Percentiles rank a stretch among this genome's conserved stretches.
These are phyloP conservation scores for Trichoderma polysporum DNA, from an alignment of 2,329 filamentous ascomycete genomes.

Conservation along the genomic window DNA sequence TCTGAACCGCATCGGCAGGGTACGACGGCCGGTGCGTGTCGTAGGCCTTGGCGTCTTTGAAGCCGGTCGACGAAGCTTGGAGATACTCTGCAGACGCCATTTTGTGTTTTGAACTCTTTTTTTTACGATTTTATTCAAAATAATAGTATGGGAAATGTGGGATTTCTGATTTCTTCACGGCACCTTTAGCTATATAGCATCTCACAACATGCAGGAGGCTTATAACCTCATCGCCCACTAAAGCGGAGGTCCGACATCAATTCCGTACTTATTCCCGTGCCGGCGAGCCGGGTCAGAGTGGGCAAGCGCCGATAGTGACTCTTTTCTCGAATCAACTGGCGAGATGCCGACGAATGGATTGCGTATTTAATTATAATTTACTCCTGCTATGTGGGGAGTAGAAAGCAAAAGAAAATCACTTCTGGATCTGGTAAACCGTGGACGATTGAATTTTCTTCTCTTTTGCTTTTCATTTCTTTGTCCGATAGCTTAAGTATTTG, in stretches of 20 bases:
- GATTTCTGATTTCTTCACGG: not conserved
- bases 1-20: constrained; percentile 54
- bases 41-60: constrained; percentile 63
- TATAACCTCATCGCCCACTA: not conserved
- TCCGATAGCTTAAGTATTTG: constrained; percentile 4
- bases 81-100: constrained; percentile 48
- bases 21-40: constrained; percentile 70
- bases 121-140: not conserved
- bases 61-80: constrained; percentile 55
- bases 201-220: not conserved
- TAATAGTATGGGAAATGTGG: not conserved
- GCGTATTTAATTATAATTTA: not conserved
- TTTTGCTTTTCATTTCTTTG: not conserved
- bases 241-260: constrained; percentile 14
- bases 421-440: not conserved
- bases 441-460: not conserved
- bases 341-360: not conserved
- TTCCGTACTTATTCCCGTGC: constrained; percentile 17
- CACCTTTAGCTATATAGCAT: not conserved
- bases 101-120: not conserved
- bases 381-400: not conserved
- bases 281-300: not conserved
- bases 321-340: not conserved
- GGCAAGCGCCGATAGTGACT: not conserved
- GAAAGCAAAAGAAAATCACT: not conserved